These are phyloP conservation scores for Calophaca sinica DNA, from an alignment of 306 rosid genomes.

Conservation along the genomic window DNA sequence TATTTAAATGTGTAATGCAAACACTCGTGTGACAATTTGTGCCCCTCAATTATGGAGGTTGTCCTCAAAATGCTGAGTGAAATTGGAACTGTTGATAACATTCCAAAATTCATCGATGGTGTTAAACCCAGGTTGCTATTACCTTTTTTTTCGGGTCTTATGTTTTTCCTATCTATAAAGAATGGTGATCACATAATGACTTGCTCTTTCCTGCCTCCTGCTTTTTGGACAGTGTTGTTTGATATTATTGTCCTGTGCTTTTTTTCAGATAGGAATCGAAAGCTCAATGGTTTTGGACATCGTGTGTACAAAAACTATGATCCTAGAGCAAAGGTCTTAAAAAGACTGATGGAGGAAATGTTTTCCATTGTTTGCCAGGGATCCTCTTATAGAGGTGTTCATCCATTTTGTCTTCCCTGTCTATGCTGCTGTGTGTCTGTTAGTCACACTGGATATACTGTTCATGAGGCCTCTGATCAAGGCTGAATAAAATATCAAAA, in stretches of 20 bases:
- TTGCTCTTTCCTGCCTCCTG: slow-evolving; percentile 14
- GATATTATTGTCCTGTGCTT: neutral
- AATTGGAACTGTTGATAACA: slow-evolving; percentile 82
- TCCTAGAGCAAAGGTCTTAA: slow-evolving; percentile 90
- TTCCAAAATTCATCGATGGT: slow-evolving; percentile 86
- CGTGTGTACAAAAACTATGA: slow-evolving; percentile 94
- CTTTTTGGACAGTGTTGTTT: slow-evolving; percentile 19
- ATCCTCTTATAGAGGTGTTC: slow-evolving; percentile 87
- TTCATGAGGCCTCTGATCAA: neutral
- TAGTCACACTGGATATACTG: neutral
- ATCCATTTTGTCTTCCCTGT: slow-evolving; percentile 25
- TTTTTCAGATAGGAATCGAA: slow-evolving; percentile 74
- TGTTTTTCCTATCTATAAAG: neutral
- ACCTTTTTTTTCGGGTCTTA: neutral
- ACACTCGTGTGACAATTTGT: slow-evolving; percentile 6
- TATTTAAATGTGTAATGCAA: neutral
- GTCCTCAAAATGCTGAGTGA: slow-evolving; percentile 50
- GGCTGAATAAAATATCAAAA: slow-evolving; percentile 5
- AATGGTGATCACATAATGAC: neutral
- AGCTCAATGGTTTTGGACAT: slow-evolving; percentile 95
- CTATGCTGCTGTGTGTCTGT: slow-evolving; percentile 15
- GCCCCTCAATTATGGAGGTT: slow-evolving; percentile 48
- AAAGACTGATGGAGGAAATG: slow-evolving; percentile 80
- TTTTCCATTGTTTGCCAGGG: slow-evolving; percentile 87
- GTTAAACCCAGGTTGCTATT: slow-evolving; percentile 75